A percentile compares a stretch with the other conserved stretches of the same genome.
Evolutionary conservation across 805 yeast genomes (phyloP).

Genomic region (Kurtzmaniella cleridarum): DNA sequence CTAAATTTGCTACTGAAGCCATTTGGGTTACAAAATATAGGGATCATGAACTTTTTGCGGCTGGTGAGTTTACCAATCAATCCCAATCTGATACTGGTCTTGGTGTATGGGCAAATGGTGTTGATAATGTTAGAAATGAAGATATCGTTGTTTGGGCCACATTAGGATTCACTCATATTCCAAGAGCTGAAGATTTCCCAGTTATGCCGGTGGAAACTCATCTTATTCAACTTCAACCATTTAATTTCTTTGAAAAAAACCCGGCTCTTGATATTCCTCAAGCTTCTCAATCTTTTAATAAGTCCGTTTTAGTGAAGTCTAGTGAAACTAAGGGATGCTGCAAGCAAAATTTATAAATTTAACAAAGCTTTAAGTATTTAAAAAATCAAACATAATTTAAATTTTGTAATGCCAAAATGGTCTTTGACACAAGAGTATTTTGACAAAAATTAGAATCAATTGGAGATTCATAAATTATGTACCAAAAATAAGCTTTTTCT

Average conservation of each 20-base stretch:
- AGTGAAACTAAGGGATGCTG: slow-evolving; percentile 25
- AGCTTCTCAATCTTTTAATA: slow-evolving; percentile 61
- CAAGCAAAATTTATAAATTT: slow-evolving; percentile 26
- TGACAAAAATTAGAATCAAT: too few species aligned
- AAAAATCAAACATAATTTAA: too few species aligned
- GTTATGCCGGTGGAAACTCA: slow-evolving; percentile 84
- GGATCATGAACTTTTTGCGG: slow-evolving; percentile 70
- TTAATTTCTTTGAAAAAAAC: slow-evolving; percentile 70
- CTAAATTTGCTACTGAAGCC: slow-evolving; percentile 70
- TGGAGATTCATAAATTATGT: too few species aligned
- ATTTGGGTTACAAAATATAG: slow-evolving; percentile 77
- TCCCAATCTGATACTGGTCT: slow-evolving; percentile 67
- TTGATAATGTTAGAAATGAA: slow-evolving; percentile 64
- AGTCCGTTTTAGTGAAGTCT: slow-evolving; percentile 41
- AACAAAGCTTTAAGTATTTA: too few species aligned
- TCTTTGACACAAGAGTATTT: too few species aligned
- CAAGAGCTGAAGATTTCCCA: slow-evolving; percentile 83
- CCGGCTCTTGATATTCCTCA: slow-evolving; percentile 78
- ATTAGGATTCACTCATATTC: slow-evolving; percentile 74
- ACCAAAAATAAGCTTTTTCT: too few species aligned
- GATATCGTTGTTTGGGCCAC: slow-evolving; percentile 81
- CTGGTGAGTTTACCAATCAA: slow-evolving; percentile 85
- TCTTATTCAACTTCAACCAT: slow-evolving; percentile 58
- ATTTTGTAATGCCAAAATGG: too few species aligned
- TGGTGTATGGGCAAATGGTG: slow-evolving; percentile 64